Conservation (phyloP, 2,329 filamentous ascomycete species). For the Arthrobotrys sphaeroides region DNA sequence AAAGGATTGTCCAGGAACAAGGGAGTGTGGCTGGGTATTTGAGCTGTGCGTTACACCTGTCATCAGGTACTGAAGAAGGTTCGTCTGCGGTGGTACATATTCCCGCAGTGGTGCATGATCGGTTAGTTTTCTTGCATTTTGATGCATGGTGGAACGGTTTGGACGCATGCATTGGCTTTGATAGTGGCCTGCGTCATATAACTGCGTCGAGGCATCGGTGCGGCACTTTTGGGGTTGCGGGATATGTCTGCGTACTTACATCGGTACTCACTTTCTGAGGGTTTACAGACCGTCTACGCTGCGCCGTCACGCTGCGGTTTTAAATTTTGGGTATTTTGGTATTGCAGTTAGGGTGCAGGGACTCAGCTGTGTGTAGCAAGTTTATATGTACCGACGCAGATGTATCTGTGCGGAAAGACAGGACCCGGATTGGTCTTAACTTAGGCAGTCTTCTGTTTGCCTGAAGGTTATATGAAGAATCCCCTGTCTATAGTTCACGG, state of each 20-base stretch:
- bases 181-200: neutral
- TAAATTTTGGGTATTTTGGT: neutral
- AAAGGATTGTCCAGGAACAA: neutral
- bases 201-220: neutral
- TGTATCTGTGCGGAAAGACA: constrained; percentile 11
- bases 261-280: too few species aligned
- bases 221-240: neutral
- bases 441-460: neutral
- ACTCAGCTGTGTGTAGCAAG: neutral
- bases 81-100: neutral
- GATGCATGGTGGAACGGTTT: neutral
- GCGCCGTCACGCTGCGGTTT: neutral
- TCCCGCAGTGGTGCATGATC: constrained; percentile 7
- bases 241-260: neutral
- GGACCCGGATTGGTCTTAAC: neutral
- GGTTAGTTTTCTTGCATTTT: neutral
- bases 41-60: neutral
- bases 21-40: neutral
- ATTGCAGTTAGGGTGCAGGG: neutral
- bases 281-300: neutral
- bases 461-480: neutral
- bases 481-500: neutral
- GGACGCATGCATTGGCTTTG: neutral
- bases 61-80: too few species aligned
- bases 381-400: neutral